Evolutionary conservation across 805 yeast species (phyloP).

Genomic region (Blastobotrys americana): DNA sequence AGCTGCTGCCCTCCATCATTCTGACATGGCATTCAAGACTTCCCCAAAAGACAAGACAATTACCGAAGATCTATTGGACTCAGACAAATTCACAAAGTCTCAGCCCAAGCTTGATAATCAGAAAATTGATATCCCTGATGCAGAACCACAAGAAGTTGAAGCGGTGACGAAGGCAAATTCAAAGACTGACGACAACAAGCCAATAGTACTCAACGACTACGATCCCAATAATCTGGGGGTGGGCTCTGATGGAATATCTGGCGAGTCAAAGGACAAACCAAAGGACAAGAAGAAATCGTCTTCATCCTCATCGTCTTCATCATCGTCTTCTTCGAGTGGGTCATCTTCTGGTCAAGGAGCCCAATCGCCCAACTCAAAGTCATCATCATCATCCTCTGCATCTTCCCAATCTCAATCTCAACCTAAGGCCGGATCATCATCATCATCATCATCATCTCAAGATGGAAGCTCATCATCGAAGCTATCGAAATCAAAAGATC

Average conservation of each 20-base stretch:
- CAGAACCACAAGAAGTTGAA: constrained; percentile 14
- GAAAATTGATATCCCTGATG: constrained; percentile 21
- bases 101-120: constrained; percentile 18
- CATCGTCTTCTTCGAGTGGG: neutral
- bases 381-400: neutral
- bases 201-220: constrained; percentile 32
- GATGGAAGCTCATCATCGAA: neutral
- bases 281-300: constrained; percentile 1
- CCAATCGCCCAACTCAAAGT: neutral
- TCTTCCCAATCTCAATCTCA: neutral
- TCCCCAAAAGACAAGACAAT: constrained; percentile 31
- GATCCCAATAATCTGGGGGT: constrained; percentile 32
- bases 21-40: constrained; percentile 28
- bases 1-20: constrained; percentile 20
- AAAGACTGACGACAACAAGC: constrained; percentile 20
- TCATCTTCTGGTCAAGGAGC: neutral
- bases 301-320: constrained; percentile 1
- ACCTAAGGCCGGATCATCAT: neutral
- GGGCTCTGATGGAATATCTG: constrained; percentile 21
- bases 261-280: constrained; percentile 11
- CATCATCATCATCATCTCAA: neutral
- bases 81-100: constrained; percentile 26
- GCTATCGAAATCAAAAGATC: neutral
- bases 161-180: constrained; percentile 13
- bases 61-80: constrained; percentile 20